Percentiles rank a stretch among this genome's conserved stretches.
phyloP scores from a whole-genome alignment of 2,329 filamentous ascomycete species.

The Plectosphaerella sp. region DNA sequence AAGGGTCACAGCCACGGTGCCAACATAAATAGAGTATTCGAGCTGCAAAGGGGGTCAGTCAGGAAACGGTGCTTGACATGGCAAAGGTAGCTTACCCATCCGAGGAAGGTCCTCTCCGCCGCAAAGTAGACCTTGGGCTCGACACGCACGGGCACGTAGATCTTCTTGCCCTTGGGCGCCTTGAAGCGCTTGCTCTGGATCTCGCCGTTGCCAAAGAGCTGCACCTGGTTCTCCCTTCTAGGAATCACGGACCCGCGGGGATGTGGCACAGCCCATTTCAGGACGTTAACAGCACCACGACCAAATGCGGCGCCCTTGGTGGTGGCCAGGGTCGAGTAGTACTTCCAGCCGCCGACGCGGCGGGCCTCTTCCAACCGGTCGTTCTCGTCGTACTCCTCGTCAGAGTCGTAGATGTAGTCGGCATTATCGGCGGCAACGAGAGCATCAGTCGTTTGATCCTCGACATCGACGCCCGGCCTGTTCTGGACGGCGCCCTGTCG shows the following conservation, averaged over 20 bases:
- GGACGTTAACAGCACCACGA: constrained; percentile 33
- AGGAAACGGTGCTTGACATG: constrained; percentile 8
- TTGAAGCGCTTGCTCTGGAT: constrained; percentile 59
- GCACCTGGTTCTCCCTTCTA: constrained; percentile 47
- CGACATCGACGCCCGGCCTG: constrained; percentile 57
- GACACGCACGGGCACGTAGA: constrained; percentile 91
- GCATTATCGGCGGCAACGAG: constrained; percentile 53
- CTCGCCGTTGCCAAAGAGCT: constrained; percentile 50
- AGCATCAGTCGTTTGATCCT: constrained; percentile 72
- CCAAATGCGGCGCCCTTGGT: constrained; percentile 38
- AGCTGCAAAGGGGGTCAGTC: constrained; percentile 47
- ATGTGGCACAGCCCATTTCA: constrained; percentile 49
- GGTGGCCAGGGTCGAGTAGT: constrained; percentile 58
- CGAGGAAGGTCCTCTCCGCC: constrained; percentile 90
- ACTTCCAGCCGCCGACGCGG: constrained; percentile 70
- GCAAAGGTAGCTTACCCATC: constrained; percentile 63
- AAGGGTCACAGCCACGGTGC: constrained; percentile 77
- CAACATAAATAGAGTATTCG: constrained; percentile 93
- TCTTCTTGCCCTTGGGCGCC: constrained; percentile 80
- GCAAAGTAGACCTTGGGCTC: constrained; percentile 98
- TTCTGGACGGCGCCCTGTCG: constrained; percentile 27
- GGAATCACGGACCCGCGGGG: constrained; percentile 54
- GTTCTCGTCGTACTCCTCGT: constrained; percentile 72
- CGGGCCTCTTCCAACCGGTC: constrained; percentile 75
- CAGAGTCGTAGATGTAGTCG: constrained; percentile 88